Base-by-base conservation (phyloP, 805 yeast species). In the Phaffomyces antillensis region DNA sequence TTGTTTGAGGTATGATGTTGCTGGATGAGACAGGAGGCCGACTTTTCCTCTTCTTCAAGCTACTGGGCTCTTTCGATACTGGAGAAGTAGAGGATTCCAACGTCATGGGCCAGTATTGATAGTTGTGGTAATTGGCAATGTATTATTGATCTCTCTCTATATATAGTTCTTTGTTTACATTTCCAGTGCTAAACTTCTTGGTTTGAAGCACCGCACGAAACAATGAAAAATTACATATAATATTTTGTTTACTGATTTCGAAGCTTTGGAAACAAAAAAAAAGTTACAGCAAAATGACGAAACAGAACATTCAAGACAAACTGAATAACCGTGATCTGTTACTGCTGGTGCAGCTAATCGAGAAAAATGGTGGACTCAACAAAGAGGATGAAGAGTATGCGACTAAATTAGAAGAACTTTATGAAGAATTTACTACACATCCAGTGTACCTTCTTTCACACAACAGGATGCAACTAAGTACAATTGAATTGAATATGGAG, bases 391-490 rank as follows among this genome's bases (percentile, higher is more conserved):
- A 18, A 2, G 43, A 41, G 4, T 46, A 41, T 35, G 30, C 9
- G 7, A 9, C 13, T 16, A 38, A 15, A 30, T 40, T 49, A 9
- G 52, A 34, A 12, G n/a, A 18, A 16, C 39, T 56, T 3, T 49
- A 56, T 38, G 24, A 39, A 10, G 41, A 42, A 28, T 55, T 41
- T 43, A 38, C 43, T 15, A 42, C 23, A 13, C 61, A 56, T 30
- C 54, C 55, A 12, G 61, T 48, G 4, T 55, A 51, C 36, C 32
- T 39, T 18, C 50, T 58, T 9, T 53, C 62, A 3, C 60, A 56
- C 45, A 58, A 58, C 46, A 48, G 43, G 37, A 45, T 54, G 36
- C 25, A 47, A 35, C 23, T 3, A 20, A 41, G 34, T 0, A 44
- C 39, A 20, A 34, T 53, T 5, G 46, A 43, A 26, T 16, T 55